A percentile compares a stretch with the other conserved stretches of the same genome.
Conservation (phyloP, 768 basidiomycete genomes). For the Daedalea quercina region DNA sequence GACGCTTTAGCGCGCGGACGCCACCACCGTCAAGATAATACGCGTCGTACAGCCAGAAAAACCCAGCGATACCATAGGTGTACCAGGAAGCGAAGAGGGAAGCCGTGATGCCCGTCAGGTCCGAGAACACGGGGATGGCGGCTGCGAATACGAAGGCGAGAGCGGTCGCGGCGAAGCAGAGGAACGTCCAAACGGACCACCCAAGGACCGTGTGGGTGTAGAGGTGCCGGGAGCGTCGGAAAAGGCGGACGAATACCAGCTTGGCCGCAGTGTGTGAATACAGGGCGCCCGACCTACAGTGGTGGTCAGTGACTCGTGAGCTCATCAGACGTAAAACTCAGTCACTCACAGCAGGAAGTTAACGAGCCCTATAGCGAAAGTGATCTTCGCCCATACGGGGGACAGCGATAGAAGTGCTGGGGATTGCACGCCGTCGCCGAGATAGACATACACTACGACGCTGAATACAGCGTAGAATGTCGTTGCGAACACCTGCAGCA, state of each 20-base stretch:
- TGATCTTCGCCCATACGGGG: slow-evolving; percentile 41
- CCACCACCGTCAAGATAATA: slow-evolving; percentile 35
- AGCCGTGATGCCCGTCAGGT: slow-evolving; percentile 46
- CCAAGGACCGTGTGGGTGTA: slow-evolving; percentile 44
- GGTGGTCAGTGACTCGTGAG: background rate
- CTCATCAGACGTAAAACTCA: too few species aligned
- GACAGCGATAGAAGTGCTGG: slow-evolving; percentile 42
- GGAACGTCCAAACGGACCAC: slow-evolving; percentile 39
- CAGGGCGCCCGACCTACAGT: slow-evolving; percentile 34
- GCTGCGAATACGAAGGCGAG: slow-evolving; percentile 41
- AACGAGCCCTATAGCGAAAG: slow-evolving; percentile 40
- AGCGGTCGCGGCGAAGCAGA: slow-evolving; percentile 35
- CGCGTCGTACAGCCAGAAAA: slow-evolving; percentile 47
- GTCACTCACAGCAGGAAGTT: slow-evolving; percentile 45
- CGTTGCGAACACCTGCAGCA: slow-evolving; percentile 47
- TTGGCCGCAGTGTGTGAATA: slow-evolving; percentile 49
- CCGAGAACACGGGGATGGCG: slow-evolving; percentile 49
- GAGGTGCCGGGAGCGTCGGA: slow-evolving; percentile 41
- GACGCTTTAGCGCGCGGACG: slow-evolving; percentile 22
- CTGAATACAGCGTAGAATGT: slow-evolving; percentile 42
- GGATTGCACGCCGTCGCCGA: slow-evolving; percentile 40
- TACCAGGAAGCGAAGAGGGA: slow-evolving; percentile 55
- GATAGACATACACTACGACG: slow-evolving; percentile 34
- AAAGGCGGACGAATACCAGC: slow-evolving; percentile 44
- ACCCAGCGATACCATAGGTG: slow-evolving; percentile 47